Evolutionary conservation across 208 protist genomes (phyloP).

Genomic region (Wallacemonas sp.): DNA sequence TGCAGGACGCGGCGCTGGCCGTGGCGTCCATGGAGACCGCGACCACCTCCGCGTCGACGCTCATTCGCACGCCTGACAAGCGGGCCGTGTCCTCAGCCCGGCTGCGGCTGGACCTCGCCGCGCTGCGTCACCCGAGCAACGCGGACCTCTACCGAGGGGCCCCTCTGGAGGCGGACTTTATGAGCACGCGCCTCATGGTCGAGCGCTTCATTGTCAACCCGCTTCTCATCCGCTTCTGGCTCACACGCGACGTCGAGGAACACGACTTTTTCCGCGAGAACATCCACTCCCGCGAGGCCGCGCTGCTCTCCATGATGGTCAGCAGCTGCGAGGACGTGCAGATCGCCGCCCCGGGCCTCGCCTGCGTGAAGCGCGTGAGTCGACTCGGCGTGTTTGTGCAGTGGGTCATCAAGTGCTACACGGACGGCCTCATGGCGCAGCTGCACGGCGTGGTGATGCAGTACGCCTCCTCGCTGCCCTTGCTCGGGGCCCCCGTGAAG

Average conservation of each 20-base stretch:
- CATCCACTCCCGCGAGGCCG: conserved; percentile 62
- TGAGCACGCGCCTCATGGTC: conserved; percentile 70
- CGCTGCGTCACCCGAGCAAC: conserved; percentile 38
- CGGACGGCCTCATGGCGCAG: conserved; percentile 64
- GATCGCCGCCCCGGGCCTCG: conserved; percentile 71
- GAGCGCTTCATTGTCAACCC: conserved; percentile 90
- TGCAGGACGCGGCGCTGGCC: neutral
- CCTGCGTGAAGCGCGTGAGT: conserved; percentile 51
- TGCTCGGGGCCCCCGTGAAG: conserved; percentile 84
- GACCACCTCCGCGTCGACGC: neutral
- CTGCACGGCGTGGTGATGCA: conserved; percentile 77
- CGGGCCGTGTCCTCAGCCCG: neutral
- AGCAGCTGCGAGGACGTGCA: conserved; percentile 79
- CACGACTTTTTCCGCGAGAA: conserved; percentile 85
- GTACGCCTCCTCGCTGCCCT: conserved; percentile 86
- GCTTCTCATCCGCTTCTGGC: conserved; percentile 80
- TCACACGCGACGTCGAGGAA: conserved; percentile 68
- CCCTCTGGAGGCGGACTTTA: conserved; percentile 55
- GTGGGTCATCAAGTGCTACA: conserved; percentile 78
- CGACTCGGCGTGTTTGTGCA: conserved; percentile 64
- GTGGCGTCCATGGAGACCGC: neutral
- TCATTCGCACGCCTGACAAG: conserved; percentile 1
- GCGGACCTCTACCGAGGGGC: conserved; percentile 48
- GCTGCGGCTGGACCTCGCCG: conserved; percentile 10
- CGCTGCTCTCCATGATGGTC: conserved; percentile 85